These are phyloP conservation scores for Amanita phalloides DNA, from an alignment of 768 basidiomycete genomes.

Conservation along the genomic window DNA sequence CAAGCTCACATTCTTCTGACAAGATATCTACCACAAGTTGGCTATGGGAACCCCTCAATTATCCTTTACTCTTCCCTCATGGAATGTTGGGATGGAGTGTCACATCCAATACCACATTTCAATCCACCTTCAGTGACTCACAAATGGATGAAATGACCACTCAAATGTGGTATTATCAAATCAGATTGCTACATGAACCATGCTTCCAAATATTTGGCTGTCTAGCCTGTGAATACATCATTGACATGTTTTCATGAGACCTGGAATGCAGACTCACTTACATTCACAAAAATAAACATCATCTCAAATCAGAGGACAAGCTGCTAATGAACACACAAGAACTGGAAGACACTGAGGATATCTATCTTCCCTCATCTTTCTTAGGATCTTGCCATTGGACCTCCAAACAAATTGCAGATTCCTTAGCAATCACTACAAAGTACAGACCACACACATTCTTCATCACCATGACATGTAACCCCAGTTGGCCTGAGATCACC, in stretches of 20 bases:
- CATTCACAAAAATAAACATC: slow-evolving; percentile 18
- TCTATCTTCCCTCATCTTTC: background rate
- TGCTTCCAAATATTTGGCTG: slow-evolving; percentile 24
- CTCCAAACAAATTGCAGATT: background rate
- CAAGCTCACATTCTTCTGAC: background rate
- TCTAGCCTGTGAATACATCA: slow-evolving; percentile 21
- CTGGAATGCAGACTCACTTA: slow-evolving; percentile 22
- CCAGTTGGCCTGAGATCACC: slow-evolving; percentile 27
- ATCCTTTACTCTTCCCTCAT: slow-evolving; percentile 26
- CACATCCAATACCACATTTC: background rate
- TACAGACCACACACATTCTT: slow-evolving; percentile 16
- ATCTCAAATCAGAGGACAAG: background rate
- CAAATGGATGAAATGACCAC: background rate
- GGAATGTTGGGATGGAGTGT: slow-evolving; percentile 24
- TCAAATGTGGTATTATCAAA: background rate
- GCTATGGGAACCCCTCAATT: slow-evolving; percentile 25
- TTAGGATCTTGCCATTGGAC: background rate
- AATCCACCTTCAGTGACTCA: background rate
- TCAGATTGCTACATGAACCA: slow-evolving; percentile 12
- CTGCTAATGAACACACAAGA: no score
- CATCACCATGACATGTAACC: slow-evolving; percentile 30
- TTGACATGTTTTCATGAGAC: slow-evolving; percentile 27
- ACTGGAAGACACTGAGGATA: no score
- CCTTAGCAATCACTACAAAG: background rate
- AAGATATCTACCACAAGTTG: slow-evolving; percentile 17